These are phyloP conservation scores for Geoglossum cookeanum DNA, from an alignment of 2,329 filamentous ascomycete species.

Conservation along the genomic window DNA sequence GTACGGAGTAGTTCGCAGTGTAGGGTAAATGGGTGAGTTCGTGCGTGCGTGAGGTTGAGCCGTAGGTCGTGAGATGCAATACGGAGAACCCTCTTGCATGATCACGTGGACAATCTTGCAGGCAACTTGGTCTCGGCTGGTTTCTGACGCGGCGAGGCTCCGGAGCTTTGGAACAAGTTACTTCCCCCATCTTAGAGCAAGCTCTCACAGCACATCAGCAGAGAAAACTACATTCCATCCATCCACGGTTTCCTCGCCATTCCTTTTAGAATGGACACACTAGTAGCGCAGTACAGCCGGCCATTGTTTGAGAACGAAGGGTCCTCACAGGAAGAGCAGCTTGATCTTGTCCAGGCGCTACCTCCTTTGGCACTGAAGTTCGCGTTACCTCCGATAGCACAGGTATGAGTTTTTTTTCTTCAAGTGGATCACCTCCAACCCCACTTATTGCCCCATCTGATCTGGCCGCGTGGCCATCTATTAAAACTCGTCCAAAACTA, in stretches of 20 bases:
- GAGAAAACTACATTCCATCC: not conserved
- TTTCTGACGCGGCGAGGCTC: slow-evolving; percentile 5
- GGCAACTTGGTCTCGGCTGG: slow-evolving; percentile 1
- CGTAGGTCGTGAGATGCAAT: too few relatives aligned
- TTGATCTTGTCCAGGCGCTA: slow-evolving; percentile 47
- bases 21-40: too few relatives aligned
- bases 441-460: slow-evolving; percentile 6
- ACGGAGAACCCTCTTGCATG: too few relatives aligned
- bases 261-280: slow-evolving; percentile 58
- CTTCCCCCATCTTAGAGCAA: not conserved
- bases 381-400: slow-evolving; percentile 78
- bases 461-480: slow-evolving; percentile 6
- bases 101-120: slow-evolving; percentile 3
- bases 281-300: slow-evolving; percentile 81
- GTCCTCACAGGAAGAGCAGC: slow-evolving; percentile 52
- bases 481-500: not conserved
- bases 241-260: too few relatives aligned
- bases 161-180: not conserved
- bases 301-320: slow-evolving; percentile 50
- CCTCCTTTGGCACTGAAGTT: slow-evolving; percentile 81
- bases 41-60: too few relatives aligned
- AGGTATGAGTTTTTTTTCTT: slow-evolving; percentile 41
- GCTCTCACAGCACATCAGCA: not conserved
- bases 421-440: too few relatives aligned
- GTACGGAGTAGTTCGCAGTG: too few relatives aligned